Conservation (phyloP, 2,329 filamentous ascomycete species). For the Iodosphaeria phyllophila region DNA sequence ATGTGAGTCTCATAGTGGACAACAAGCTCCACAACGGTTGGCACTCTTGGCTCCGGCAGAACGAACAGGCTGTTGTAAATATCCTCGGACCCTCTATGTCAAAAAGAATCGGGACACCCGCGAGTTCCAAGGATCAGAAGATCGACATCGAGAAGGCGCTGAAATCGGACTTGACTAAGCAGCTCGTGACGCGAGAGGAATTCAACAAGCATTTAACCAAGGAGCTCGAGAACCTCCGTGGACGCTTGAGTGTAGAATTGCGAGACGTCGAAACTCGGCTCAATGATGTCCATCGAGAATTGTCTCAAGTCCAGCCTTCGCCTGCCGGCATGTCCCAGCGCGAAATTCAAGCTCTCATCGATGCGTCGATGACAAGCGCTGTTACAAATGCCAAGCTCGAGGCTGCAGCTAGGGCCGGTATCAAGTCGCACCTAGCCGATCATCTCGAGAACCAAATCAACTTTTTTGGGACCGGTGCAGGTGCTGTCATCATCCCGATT, state of each 20-base stretch:
- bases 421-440: constrained; percentile 22
- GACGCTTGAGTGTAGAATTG: neutral
- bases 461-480: constrained; percentile 48
- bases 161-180: neutral
- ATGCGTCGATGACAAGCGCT: constrained; percentile 21
- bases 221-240: constrained; percentile 19
- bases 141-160: constrained; percentile 10
- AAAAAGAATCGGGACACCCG: constrained; percentile 17
- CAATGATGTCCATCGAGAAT: constrained; percentile 11
- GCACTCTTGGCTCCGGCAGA: constrained; percentile 32
- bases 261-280: neutral
- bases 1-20: constrained; percentile 12
- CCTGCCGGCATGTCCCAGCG: constrained; percentile 17
- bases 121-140: constrained; percentile 10
- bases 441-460: constrained; percentile 43
- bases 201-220: constrained; percentile 24
- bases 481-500: constrained; percentile 41
- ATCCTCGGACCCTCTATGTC: too few relatives aligned
- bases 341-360: constrained; percentile 22
- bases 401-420: constrained; percentile 25
- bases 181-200: constrained; percentile 23
- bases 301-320: constrained; percentile 10
- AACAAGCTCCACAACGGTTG: constrained; percentile 21
- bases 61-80: constrained; percentile 18
- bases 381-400: constrained; percentile 26